Evolutionary conservation across 768 basidiomycete genomes (phyloP).

Genomic region (Tricholoma matsutake): DNA sequence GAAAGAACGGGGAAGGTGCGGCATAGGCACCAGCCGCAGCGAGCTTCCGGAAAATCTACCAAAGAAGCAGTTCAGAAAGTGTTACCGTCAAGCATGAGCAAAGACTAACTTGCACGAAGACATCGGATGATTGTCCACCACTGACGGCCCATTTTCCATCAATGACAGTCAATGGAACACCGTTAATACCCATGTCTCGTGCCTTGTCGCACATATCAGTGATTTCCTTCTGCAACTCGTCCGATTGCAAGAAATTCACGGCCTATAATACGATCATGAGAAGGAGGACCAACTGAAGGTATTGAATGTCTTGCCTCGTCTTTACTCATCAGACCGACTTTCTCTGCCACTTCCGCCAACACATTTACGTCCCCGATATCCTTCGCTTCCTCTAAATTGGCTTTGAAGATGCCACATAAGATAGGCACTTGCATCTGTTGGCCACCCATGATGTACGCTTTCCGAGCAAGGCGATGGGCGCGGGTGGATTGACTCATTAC

Average conservation of each 20-base stretch:
- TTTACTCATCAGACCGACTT: conserved; percentile 53
- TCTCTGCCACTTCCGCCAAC: conserved; percentile 57
- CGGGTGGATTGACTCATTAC: conserved; percentile 61
- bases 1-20: conserved; percentile 32
- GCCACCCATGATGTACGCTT: conserved; percentile 63
- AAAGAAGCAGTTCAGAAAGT: not conserved
- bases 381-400: conserved; percentile 59
- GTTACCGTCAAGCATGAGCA: not conserved
- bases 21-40: conserved; percentile 34
- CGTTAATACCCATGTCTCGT: conserved; percentile 64
- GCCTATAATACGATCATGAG: conserved; percentile 40
- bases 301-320: conserved; percentile 46
- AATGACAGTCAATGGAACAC: conserved; percentile 79
- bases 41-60: conserved; percentile 50
- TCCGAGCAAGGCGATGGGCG: conserved; percentile 69
- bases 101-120: conserved; percentile 58
- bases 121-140: conserved; percentile 70
- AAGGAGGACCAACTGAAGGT: not conserved
- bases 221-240: conserved; percentile 65
- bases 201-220: conserved; percentile 59
- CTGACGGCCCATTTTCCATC: conserved; percentile 76
- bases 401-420: conserved; percentile 59
- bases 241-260: conserved; percentile 57
- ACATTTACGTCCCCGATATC: conserved; percentile 60
- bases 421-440: conserved; percentile 55